These are phyloP conservation scores for Plantago ovata DNA, from an alignment of 257 asterid species.

Conservation along the genomic window DNA sequence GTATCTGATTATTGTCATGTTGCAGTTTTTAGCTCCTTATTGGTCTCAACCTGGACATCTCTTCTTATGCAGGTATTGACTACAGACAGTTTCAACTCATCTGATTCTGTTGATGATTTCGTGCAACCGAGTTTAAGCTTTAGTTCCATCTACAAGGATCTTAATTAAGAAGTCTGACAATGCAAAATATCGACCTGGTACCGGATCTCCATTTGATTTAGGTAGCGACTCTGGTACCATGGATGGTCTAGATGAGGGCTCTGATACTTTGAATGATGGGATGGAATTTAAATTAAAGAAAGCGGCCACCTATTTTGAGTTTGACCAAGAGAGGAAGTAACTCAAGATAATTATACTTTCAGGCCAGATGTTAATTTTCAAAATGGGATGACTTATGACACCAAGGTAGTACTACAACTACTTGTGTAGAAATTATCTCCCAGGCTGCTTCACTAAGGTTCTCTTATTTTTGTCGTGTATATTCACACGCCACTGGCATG, in stretches of 20 bases:
- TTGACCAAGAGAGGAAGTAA: constrained; percentile 55
- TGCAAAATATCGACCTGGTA: constrained; percentile 34
- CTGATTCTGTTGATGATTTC: constrained; percentile 41
- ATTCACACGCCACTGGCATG: neutral
- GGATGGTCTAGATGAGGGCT: constrained; percentile 38
- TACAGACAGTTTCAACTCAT: constrained; percentile 24
- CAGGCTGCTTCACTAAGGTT: neutral
- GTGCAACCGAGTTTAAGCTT: constrained; percentile 38
- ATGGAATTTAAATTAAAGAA: constrained; percentile 53
- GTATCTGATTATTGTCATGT: too few relatives aligned
- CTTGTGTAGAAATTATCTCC: too few relatives aligned
- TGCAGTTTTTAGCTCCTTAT: too few relatives aligned
- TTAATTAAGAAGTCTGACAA: constrained; percentile 52
- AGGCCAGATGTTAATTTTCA: constrained; percentile 67
- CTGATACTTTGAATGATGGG: constrained; percentile 52
- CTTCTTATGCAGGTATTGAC: constrained; percentile 28
- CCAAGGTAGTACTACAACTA: too few relatives aligned
- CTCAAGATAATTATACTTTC: constrained; percentile 50
- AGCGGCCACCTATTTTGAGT: constrained; percentile 67
- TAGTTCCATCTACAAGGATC: constrained; percentile 40
- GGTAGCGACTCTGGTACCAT: constrained; percentile 26
- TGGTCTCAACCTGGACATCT: neutral
- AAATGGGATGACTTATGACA: constrained; percentile 53
- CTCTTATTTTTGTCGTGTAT: neutral
- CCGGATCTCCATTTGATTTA: constrained; percentile 22